These are phyloP conservation scores for Ministeria vibrans DNA, from an alignment of 78 protist species.

Conservation along the genomic window DNA sequence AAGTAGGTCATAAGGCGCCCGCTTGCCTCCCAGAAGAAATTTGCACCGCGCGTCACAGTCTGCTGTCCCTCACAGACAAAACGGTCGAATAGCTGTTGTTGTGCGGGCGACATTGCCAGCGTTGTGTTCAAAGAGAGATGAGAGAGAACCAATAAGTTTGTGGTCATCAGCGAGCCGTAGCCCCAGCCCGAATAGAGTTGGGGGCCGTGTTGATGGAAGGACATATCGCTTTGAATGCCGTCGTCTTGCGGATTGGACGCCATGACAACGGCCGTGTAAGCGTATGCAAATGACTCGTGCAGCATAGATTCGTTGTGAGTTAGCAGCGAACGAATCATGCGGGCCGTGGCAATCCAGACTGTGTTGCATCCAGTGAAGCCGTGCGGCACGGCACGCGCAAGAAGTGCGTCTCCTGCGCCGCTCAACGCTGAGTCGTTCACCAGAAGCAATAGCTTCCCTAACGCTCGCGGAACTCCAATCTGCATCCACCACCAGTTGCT, in stretches of 20 bases:
- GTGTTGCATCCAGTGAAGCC: too few relatives aligned
- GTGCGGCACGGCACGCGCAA: too few relatives aligned
- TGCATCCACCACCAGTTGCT: too few relatives aligned
- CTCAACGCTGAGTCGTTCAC: too few relatives aligned
- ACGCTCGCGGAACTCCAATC: too few relatives aligned
- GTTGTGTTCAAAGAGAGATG: not conserved
- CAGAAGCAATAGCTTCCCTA: too few relatives aligned
- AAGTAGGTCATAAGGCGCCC: slow-evolving; percentile 4
- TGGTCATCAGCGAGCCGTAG: not conserved
- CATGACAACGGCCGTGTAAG: not conserved
- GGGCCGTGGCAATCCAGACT: too few relatives aligned
- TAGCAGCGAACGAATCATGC: too few relatives aligned
- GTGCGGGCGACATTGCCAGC: not conserved
- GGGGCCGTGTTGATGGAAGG: not conserved
- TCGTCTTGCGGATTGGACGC: not conserved
- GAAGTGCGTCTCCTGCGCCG: too few relatives aligned
- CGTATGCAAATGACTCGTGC: too few relatives aligned
- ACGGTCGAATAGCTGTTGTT: not conserved
- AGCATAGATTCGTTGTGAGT: too few relatives aligned
- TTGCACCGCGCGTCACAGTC: not conserved
- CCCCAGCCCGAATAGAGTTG: not conserved
- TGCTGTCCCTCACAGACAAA: not conserved
- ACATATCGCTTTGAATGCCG: not conserved
- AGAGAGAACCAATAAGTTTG: not conserved
- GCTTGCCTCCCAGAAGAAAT: not conserved